Evolutionary conservation across 1,284 basidiomycete species (phyloP), one percentile per base, ranked within the genome.

Genomic region (Malassezia arunalokei): DNA sequence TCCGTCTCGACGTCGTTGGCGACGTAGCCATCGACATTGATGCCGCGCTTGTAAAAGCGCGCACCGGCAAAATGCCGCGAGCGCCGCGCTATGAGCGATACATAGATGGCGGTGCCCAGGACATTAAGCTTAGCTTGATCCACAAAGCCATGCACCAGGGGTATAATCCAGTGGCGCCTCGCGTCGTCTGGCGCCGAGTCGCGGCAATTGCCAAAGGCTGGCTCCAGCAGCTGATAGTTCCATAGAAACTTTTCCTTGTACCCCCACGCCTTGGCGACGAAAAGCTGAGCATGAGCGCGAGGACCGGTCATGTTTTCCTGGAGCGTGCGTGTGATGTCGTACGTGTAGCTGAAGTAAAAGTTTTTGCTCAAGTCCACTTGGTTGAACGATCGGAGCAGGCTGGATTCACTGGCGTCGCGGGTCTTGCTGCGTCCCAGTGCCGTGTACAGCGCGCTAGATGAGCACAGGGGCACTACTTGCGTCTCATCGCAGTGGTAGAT

Each of bases 1-100:
- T 99, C 94, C 0, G 91, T 96, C 75, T 99, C 94, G 2, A 99
- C 94, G 74, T 98, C 94, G 66, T 99, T 99, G 1, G 92, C 94
- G 1, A 98, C 94, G 68, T 95, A 87, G 2, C 94, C 94, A 6
- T 59, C 43, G 61, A 91, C 86, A 65, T 95, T 91, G 17, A 91
- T 87, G 1, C 94, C 94, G 51, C 94, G 81, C 58, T 92, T 96
- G 30, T 96, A 76, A 76, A 94, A 99, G 27, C 94, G 80, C 2
- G 91, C 90, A 17, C 94, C 94, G 9, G 94, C 94, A 74, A 87
- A 95, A 75, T 95, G 89, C 0, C 94, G 80, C 5, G 92, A 96
- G 39, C 94, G 78, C 3, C 94, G 81, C 0, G 91, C 94, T 48
- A 99, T 92, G 11, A 99, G 77, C 0, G 90, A 95, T 3, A 96